phyloP scores from a whole-genome alignment of 2,329 filamentous ascomycete genomes.

The Curvularia lunata region DNA sequence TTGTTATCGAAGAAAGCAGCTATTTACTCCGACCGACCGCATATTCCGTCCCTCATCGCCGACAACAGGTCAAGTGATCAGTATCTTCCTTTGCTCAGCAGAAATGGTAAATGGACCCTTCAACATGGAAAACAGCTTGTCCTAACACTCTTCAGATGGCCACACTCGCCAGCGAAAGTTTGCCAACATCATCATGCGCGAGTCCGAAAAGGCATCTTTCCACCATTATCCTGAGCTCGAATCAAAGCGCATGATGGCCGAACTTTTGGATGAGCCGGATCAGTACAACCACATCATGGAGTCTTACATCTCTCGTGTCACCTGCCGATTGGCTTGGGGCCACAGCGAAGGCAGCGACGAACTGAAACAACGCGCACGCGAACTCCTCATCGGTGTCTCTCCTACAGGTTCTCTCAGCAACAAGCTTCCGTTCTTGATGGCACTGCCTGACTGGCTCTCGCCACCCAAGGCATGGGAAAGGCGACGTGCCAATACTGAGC shows the following conservation, averaged over 20 bases:
- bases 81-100: slow-evolving; percentile 54
- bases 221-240: slow-evolving; percentile 55
- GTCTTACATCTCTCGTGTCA: slow-evolving; percentile 55
- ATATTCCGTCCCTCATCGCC: slow-evolving; percentile 53
- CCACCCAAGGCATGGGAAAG: slow-evolving; percentile 55
- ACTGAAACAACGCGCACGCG: slow-evolving; percentile 55
- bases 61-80: slow-evolving; percentile 55
- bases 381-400: slow-evolving; percentile 55
- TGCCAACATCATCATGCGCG: slow-evolving; percentile 55
- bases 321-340: slow-evolving; percentile 56
- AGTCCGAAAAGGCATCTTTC: slow-evolving; percentile 50
- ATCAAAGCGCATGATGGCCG: slow-evolving; percentile 53
- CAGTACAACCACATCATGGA: slow-evolving; percentile 54
- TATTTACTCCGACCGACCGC: slow-evolving; percentile 56
- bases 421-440: slow-evolving; percentile 55
- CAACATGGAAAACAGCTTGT: neutral
- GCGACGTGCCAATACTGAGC: slow-evolving; percentile 52
- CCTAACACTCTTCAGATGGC: slow-evolving; percentile 40
- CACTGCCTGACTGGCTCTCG: slow-evolving; percentile 52
- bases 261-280: slow-evolving; percentile 52
- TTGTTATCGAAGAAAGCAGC: slow-evolving; percentile 53
- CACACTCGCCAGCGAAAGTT: slow-evolving; percentile 55
- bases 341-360: slow-evolving; percentile 54
- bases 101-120: slow-evolving; percentile 46
- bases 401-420: slow-evolving; percentile 55